Evolutionary conservation across 129 eudicot genomes (phyloP).

Genomic region (Flaveria brownii): DNA sequence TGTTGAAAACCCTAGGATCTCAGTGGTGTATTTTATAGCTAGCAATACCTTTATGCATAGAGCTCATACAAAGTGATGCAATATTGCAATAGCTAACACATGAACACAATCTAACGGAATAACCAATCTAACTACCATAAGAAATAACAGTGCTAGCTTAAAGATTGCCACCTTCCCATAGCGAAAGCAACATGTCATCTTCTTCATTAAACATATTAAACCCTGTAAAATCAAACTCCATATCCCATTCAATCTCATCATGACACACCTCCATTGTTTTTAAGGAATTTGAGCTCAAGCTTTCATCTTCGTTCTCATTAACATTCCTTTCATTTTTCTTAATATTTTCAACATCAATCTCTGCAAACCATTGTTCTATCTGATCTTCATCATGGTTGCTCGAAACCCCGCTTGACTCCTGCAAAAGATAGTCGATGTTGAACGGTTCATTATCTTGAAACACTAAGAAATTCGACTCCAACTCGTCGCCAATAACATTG

Average conservation of each 20-base stretch:
- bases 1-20: too few species aligned
- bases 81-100: too few species aligned
- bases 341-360: neutral
- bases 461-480: neutral
- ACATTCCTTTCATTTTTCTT: slow-evolving; percentile 4
- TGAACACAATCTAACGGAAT: too few species aligned
- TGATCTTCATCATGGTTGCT: slow-evolving; percentile 19
- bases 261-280: neutral
- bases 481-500: neutral
- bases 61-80: too few species aligned
- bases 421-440: slow-evolving; percentile 19
- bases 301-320: neutral
- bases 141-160: neutral
- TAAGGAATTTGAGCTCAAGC: neutral
- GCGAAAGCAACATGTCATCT: slow-evolving; percentile 29
- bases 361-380: slow-evolving; percentile 28
- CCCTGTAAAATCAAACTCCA: slow-evolving; percentile 22
- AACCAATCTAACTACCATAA: too few species aligned
- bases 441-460: slow-evolving; percentile 16
- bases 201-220: slow-evolving; percentile 18
- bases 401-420: slow-evolving; percentile 19
- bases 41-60: too few species aligned
- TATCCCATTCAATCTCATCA: slow-evolving; percentile 24
- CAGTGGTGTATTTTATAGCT: too few species aligned
- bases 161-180: slow-evolving; percentile 29